Percentiles rank a stretch among this genome's conserved stretches.
phyloP scores from a whole-genome alignment of 1,139 yeast species.

The Arxiozyma telluris region DNA sequence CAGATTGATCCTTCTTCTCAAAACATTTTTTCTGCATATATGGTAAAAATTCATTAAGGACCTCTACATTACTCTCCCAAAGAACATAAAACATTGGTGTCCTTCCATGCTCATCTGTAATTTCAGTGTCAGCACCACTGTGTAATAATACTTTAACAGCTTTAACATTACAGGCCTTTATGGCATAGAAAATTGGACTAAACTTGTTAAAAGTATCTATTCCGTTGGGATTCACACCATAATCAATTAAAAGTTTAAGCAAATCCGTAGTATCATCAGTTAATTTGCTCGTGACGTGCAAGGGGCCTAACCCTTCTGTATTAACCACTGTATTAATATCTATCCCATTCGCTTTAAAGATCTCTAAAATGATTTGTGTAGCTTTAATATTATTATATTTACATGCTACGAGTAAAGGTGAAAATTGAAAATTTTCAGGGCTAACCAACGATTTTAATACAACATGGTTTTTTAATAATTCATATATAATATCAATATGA shows the following conservation, averaged over 20 bases:
- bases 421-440: constrained; percentile 49
- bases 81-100: constrained; percentile 84
- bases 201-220: constrained; percentile 81
- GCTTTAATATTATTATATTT: constrained; percentile 70
- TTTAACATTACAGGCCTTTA: constrained; percentile 69
- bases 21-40: constrained; percentile 13
- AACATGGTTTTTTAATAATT: constrained; percentile 38
- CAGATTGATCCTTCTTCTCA: not conserved
- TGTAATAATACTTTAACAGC: constrained; percentile 65
- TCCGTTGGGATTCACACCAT: constrained; percentile 74
- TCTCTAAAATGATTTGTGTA: constrained; percentile 48
- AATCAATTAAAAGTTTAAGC: constrained; percentile 55
- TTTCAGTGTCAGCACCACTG: constrained; percentile 57
- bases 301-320: constrained; percentile 80
- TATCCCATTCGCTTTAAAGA: constrained; percentile 14
- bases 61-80: constrained; percentile 84
- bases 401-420: constrained; percentile 87
- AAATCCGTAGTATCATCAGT: constrained; percentile 64
- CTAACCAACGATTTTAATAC: constrained; percentile 39
- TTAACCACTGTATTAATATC: constrained; percentile 44
- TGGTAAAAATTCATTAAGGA: constrained; percentile 55
- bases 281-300: constrained; percentile 81
- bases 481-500: constrained; percentile 41
- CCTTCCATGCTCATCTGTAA: constrained; percentile 76
- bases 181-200: constrained; percentile 91